Conservation (phyloP, 306 rosid species). For the Abrus precatorius region DNA sequence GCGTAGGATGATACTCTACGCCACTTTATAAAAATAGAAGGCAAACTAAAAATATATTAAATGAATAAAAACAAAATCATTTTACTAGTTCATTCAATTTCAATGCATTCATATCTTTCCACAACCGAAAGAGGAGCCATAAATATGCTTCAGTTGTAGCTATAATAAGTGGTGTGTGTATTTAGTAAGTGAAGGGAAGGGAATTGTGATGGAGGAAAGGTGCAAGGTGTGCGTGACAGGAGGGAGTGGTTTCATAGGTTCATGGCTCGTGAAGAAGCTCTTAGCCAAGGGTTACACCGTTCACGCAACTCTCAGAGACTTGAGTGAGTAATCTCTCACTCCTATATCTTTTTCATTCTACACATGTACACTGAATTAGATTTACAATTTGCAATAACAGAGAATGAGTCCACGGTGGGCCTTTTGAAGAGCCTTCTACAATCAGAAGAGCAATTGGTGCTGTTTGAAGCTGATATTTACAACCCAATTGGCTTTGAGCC, state of each 20-base stretch:
- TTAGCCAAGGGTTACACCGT: slow-evolving; percentile 56
- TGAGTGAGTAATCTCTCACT: slow-evolving; percentile 47
- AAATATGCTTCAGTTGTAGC: too few relatives aligned
- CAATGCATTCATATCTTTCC: too few relatives aligned
- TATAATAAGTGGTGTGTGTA: too few relatives aligned
- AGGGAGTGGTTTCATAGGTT: slow-evolving; percentile 54
- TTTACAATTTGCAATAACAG: slow-evolving; percentile 39
- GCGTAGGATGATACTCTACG: too few relatives aligned
- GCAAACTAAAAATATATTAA: too few relatives aligned
- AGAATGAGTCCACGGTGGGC: slow-evolving; percentile 48
- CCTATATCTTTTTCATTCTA: not conserved
- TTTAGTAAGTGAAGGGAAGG: not conserved
- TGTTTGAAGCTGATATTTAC: slow-evolving; percentile 61
- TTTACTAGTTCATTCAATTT: too few relatives aligned
- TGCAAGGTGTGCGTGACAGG: slow-evolving; percentile 64
- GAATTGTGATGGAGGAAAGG: slow-evolving; percentile 10
- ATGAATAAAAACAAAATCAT: too few relatives aligned
- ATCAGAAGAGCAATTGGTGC: slow-evolving; percentile 39
- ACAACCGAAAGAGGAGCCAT: too few relatives aligned
- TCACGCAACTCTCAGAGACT: slow-evolving; percentile 66
- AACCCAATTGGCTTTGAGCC: slow-evolving; percentile 45
- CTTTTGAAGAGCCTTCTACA: slow-evolving; percentile 55
- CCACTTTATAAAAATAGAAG: too few relatives aligned
- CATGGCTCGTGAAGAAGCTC: slow-evolving; percentile 54
- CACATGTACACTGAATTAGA: too few relatives aligned